Evolutionary conservation across 2,329 filamentous ascomycete genomes (phyloP), one percentile per base, ranked within the genome.

Genomic region (Amauroascus verrucosus): DNA sequence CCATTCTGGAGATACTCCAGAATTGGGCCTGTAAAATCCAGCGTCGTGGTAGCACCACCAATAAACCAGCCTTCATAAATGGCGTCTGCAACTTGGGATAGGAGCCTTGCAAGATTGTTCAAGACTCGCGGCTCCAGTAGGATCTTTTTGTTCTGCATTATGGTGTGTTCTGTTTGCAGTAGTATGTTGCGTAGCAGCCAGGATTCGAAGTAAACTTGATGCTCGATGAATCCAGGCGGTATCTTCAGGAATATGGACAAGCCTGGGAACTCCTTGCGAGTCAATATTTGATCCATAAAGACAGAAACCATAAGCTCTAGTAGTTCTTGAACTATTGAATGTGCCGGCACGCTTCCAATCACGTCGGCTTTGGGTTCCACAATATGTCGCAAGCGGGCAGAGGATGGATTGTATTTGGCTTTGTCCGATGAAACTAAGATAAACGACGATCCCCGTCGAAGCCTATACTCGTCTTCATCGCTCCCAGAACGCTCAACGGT

Each of bases 1-100:
- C 90, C 85, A 8, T 86, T 81, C 65, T 95, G 88, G 3, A 98
- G 75, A 62, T 95, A 91, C 65, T 98, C 93, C 6, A 98, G 70
- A 6, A 96, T 71, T 51, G 84, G 83, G 1, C 91, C 93, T 2
- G 84, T 80, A 62, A 96, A 94, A 62, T 97, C 90, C 30, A 97
- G 77, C 60, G 93, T 79, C 3, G 82, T 77, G 61, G 89, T 86
- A 1, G 87, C 87, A 1, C 91, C 91, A 59, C 93, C 85, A 58
- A 96, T 80, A 64, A 97, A 97, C 88, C 90, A 96, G 14, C 93
- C 93, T 69, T 97, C 93, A 60, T 93, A 96, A 11, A 95, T 84
- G 5, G 88, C 87, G 66, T 98, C 93, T 0, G 85, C 81, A 65
- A 97, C 79, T 64, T 97, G 88, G 2, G 80, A 74, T 30, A 84